Percentiles rank a stretch among this genome's conserved stretches.
phyloP scores from a whole-genome alignment of 2,329 filamentous ascomycete species.

The Akanthomyces uredinophilus region DNA sequence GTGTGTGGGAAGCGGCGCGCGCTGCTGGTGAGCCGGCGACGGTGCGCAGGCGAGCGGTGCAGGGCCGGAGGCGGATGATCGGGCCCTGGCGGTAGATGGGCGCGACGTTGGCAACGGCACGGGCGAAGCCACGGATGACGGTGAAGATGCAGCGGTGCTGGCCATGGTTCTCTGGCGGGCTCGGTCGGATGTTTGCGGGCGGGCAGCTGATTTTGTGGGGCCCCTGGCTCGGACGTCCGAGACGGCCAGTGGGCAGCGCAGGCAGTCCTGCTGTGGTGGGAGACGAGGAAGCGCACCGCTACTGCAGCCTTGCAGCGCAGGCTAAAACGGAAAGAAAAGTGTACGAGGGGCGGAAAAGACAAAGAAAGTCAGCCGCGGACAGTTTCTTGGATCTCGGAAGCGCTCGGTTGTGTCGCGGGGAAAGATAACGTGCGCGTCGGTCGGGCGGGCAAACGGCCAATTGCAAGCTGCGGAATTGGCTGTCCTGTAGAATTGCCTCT shows the following conservation, averaged over 20 bases:
- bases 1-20: conserved; percentile 27
- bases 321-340: background rate
- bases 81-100: conserved; percentile 4
- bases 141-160: conserved; percentile 19
- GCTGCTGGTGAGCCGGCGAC: conserved; percentile 18
- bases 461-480: background rate
- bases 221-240: conserved; percentile 14
- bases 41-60: conserved; percentile 15
- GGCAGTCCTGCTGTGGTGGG: background rate
- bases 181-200: conserved; percentile 14
- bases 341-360: background rate
- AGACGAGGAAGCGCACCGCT: background rate
- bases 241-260: conserved; percentile 1
- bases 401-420: background rate
- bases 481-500: background rate
- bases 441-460: conserved; percentile 5
- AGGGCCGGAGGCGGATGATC: background rate
- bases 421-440: background rate
- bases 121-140: conserved; percentile 20
- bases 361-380: background rate
- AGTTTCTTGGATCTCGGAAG: conserved; percentile 2
- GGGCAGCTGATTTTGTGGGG: conserved; percentile 15
- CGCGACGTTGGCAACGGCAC: conserved; percentile 20
- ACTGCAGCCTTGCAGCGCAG: conserved; percentile 8
- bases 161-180: conserved; percentile 15